Evolutionary conservation across 441 rosid genomes (phyloP), one percentile per base, ranked within the genome.

Genomic region (Oxalis stricta): DNA sequence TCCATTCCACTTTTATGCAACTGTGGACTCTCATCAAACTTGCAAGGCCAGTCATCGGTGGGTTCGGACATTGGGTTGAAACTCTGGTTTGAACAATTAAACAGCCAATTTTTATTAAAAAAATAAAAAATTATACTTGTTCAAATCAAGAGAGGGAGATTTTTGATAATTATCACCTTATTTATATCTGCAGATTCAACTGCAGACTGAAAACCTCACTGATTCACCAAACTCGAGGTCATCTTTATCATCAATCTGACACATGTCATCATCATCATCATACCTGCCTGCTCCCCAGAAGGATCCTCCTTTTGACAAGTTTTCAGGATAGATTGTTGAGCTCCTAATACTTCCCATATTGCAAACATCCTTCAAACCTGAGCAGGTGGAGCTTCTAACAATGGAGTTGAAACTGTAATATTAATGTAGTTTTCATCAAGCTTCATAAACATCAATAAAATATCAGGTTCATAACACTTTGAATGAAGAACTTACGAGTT

Each of bases 61-160:
- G 87, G 76, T 48, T 75, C 78, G 55, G 75, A 47, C 82, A 84
- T 72, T 36, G 94, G 95, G 61, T 82, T 89, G 58, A 82, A 82
- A 61, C 95, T 84, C 95, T 89, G 77, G 39, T 29, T 21, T 34
- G 60, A 55, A 60, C 19, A 59, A 38, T 32, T 45, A n/a, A n/a
- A n/a, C 24, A 46, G 29, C 33, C 40, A 37, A 33, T 22, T 36
- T 20, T 41, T 41, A 36, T 35, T 10, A 28, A 40, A 45, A 33
- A n/a, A n/a, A n/a, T n/a, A n/a, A n/a, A n/a, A n/a, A n/a, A n/a
- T n/a, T n/a, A n/a, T n/a, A n/a, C n/a, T n/a, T n/a, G n/a, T n/a
- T n/a, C n/a, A n/a, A n/a, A n/a, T n/a, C n/a, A n/a, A n/a, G n/a
- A n/a, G n/a, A n/a, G n/a, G n/a, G n/a, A n/a, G n/a, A n/a, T n/a